These are phyloP conservation scores for Linanthus parryae DNA, from an alignment of 148 eudicot genomes.

Conservation along the genomic window DNA sequence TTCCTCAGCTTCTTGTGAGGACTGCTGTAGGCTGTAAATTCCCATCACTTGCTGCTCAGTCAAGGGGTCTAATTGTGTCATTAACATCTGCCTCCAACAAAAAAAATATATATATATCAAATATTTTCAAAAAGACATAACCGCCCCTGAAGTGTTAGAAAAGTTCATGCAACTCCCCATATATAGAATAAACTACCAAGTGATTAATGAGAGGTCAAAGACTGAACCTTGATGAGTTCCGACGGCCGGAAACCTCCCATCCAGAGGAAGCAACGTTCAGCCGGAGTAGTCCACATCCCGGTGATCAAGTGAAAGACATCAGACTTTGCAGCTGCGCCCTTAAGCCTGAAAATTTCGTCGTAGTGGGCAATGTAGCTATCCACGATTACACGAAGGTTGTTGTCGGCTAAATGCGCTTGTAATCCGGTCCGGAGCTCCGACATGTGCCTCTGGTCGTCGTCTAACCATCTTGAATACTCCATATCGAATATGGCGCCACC, in stretches of 20 bases:
- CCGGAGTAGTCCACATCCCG: slow-evolving; percentile 93
- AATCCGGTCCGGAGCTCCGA: slow-evolving; percentile 70
- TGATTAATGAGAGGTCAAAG: too few species aligned
- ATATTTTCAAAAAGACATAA: background rate
- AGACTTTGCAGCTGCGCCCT: slow-evolving; percentile 70
- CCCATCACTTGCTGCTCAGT: slow-evolving; percentile 86
- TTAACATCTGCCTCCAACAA: slow-evolving; percentile 47
- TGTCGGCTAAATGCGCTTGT: slow-evolving; percentile 80
- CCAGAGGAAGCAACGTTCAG: slow-evolving; percentile 99
- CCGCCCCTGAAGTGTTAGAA: background rate
- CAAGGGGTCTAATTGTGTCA: slow-evolving; percentile 64
- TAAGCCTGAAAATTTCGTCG: slow-evolving; percentile 73
- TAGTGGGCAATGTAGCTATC: slow-evolving; percentile 81
- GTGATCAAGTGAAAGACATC: slow-evolving; percentile 87
- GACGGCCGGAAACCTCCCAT: slow-evolving; percentile 98
- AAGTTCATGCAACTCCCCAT: too few species aligned
- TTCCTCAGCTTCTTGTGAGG: slow-evolving; percentile 90
- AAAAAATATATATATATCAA: too few species aligned
- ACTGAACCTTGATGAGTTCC: slow-evolving; percentile 85
- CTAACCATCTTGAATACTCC: slow-evolving; percentile 96
- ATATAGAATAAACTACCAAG: too few species aligned
- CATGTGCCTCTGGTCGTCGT: slow-evolving; percentile 87
- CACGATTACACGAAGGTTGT: slow-evolving; percentile 60
- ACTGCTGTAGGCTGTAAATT: slow-evolving; percentile 74
- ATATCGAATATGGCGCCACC: slow-evolving; percentile 94